A percentile compares a stretch with the other conserved stretches of the same genome.
Conservation (phyloP, 2,329 filamentous ascomycete genomes). For the Claviceps arundinis region DNA sequence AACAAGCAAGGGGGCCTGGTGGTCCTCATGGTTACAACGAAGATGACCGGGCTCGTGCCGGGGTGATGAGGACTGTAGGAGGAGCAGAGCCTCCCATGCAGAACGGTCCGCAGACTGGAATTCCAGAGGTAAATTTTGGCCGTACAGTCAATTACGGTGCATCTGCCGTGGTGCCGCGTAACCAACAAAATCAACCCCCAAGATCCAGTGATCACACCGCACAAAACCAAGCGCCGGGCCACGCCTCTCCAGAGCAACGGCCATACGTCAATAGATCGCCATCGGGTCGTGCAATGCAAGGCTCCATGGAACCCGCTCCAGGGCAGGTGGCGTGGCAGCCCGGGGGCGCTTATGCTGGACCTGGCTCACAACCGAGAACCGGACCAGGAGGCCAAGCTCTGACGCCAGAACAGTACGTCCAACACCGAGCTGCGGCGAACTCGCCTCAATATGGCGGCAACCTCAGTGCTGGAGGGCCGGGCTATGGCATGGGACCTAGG, state of each 20-base stretch:
- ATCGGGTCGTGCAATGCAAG: conserved; percentile 29
- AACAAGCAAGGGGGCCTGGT: conserved; percentile 31
- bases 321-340: conserved; percentile 72
- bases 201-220: conserved; percentile 5
- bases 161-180: conserved; percentile 15
- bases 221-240: conserved; percentile 12
- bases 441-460: conserved; percentile 45
- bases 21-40: conserved; percentile 37
- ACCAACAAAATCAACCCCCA: conserved; percentile 17
- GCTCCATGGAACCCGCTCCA: conserved; percentile 40
- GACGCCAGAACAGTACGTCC: conserved; percentile 71
- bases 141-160: conserved; percentile 58
- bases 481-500: conserved; percentile 9
- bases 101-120: conserved; percentile 30
- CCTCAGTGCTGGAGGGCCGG: conserved; percentile 35
- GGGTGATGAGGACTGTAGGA: conserved; percentile 68
- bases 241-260: conserved; percentile 18
- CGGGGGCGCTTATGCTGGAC: conserved; percentile 38
- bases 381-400: conserved; percentile 30
- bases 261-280: conserved; percentile 12
- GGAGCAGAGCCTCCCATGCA: conserved; percentile 22
- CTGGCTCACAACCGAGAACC: conserved; percentile 17
- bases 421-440: conserved; percentile 52
- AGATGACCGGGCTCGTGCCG: conserved; percentile 56
- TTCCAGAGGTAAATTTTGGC: conserved; percentile 75